Evolutionary conservation across 176 grass and related monocot species (phyloP).

Genomic region (Pharus latifolius): DNA sequence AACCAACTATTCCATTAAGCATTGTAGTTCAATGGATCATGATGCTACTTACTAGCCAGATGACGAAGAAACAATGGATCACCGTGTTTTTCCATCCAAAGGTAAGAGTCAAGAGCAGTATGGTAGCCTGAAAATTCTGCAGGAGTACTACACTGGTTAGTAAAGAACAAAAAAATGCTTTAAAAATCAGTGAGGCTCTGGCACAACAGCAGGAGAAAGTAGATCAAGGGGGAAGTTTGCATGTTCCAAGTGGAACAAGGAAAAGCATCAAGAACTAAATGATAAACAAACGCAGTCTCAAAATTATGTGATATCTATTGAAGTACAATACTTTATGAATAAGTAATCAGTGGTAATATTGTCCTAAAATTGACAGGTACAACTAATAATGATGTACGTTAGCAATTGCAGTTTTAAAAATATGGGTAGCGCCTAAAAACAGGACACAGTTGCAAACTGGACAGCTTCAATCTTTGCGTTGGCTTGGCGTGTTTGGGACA

Average conservation of each 20-base stretch:
- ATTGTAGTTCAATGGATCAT: not conserved
- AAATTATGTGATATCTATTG: not conserved
- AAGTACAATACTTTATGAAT: not conserved
- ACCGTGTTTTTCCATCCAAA: slow-evolving; percentile 73
- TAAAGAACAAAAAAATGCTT: slow-evolving; percentile 6
- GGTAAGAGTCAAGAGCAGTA: slow-evolving; percentile 67
- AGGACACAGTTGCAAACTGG: too few species aligned
- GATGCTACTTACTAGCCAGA: slow-evolving; percentile 65
- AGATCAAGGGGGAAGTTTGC: not conserved
- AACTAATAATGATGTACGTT: not conserved
- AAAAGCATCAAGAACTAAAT: not conserved
- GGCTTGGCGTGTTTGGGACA: too few species aligned
- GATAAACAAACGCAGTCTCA: not conserved
- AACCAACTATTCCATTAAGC: not conserved
- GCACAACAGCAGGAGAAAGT: not conserved
- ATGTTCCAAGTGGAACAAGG: not conserved
- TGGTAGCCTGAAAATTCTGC: slow-evolving; percentile 95
- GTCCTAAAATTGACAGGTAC: not conserved
- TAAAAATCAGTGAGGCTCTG: not conserved
- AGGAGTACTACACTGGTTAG: slow-evolving; percentile 25
- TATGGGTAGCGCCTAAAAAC: too few species aligned
- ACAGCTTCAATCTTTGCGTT: too few species aligned
- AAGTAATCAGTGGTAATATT: not conserved
- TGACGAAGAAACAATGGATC: slow-evolving; percentile 91
- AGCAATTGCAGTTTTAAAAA: not conserved